Base-by-base conservation (phyloP, 2,329 filamentous ascomycete genomes). In the Nothopassalora personata region DNA sequence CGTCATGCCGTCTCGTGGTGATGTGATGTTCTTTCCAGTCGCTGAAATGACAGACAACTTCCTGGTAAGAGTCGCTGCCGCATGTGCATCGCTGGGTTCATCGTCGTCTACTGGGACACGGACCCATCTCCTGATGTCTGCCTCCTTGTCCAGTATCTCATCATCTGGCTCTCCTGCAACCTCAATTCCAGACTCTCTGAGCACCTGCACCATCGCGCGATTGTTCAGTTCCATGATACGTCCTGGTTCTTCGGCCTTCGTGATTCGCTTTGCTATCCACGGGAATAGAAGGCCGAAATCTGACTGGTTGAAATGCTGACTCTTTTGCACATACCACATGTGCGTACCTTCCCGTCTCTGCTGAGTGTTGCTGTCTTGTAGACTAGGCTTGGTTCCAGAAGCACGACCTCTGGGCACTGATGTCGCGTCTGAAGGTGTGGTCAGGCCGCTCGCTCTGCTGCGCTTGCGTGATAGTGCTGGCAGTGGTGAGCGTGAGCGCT, bases 281-380 rank as follows among this genome's bases (percentile, higher is more conserved):
- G 90, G 90, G 69, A 95, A 95, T 23, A 96, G 75, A 27, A 94
- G 76, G 36, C 89, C 91, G 66, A 94, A 95, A 69, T 96, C 91
- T 19, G 85, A 89, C 73, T 95, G 91, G 59, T 83, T 90, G 28
- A 95, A 81, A 71, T 96, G 91, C 0, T 90, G 89, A n/a, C 86
- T 88, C 48, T 82, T 78, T 13, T 80, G 72, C 2, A 90, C 86
- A 71, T 90, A 93, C 76, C 89, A 95, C 68, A 93, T 84, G 65
- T 86, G 82, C 4, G 90, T 86, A 68, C 70, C 65, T 53, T 63
- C 56, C 34, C 58, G 65, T 28, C 60, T 56, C 43, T 58, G 39
- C 11, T 47, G 49, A 19, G 48, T 27, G 19, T 52, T 60, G 50
- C 6, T 47, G 30, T 23, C 39, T 54, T 47, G 43, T 54, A 53